Evolutionary conservation across 108 stramenopile genomes (phyloP), one percentile per base, ranked within the genome.

Genomic region (Pseudonitzschia multiseries): DNA sequence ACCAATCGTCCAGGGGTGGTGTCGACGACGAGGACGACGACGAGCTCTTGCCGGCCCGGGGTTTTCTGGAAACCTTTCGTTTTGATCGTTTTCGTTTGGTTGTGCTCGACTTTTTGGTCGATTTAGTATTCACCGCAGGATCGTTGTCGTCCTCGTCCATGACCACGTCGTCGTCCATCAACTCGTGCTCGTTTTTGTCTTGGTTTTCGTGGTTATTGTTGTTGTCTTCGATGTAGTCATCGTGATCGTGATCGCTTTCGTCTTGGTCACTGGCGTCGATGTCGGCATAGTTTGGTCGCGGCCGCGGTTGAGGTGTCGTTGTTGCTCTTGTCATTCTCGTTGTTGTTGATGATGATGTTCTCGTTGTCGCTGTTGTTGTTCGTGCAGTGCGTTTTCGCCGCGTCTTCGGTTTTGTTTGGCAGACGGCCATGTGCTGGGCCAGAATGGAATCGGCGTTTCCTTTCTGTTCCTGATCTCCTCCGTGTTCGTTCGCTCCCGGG

Each of bases 1-100:
- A 84, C 68, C 83, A 84, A 69, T 94, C 93, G 74, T 94, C 93
- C 17, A 89, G 57, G n/a, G n/a, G n/a, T 0, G 85, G 52, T 24
- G 36, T 15, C 54, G 53, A 57, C 56, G 18, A 14, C 9, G 13
- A 48, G 46, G 46, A 18, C 8, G 36, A 36, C 68, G 57, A 8
- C n/a, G 0, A 32, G 20, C 41, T 21, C 27, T 26, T 31, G 28
- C 33, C 32, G 51, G 48, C 71, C 51, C 15, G 10, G 12, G 21
- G 41, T 24, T 5, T 9, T 36, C 17, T 67, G 33, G 10, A 68
- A 59, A 20, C 63, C 48, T 26, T 52, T 20, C 61, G 41, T 28
- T 12, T 51, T 15, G 56, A 62, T 53, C 18, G 67, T 13, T 26
- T 50, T 56, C 28, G 15, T 54, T 20, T 40, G n/a, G 32, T 52